A percentile compares a stretch with the other conserved stretches of the same genome.
Conservation (phyloP, 75 land plant species). For the Picea glauca region DNA sequence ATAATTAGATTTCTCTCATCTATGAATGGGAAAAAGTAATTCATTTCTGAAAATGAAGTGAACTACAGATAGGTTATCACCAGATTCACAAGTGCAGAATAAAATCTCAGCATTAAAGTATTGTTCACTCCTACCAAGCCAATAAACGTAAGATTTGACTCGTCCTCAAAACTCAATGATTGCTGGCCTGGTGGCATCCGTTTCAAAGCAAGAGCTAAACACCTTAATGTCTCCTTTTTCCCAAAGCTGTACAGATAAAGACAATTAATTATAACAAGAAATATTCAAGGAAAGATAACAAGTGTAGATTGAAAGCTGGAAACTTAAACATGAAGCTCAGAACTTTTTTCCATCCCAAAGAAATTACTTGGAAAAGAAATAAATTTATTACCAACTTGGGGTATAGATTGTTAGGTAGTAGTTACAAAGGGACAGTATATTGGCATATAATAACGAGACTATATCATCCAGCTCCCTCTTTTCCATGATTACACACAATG, state of each 20-base stretch:
- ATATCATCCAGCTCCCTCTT: too few relatives aligned
- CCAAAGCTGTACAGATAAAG: slow-evolving; percentile 60
- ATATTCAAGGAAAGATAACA: background rate
- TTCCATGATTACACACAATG: background rate
- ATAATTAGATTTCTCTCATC: background rate
- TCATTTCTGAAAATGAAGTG: background rate
- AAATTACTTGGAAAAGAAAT: background rate
- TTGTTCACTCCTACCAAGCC: slow-evolving; percentile 69
- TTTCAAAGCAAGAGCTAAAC: slow-evolving; percentile 89
- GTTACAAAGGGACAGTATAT: too few relatives aligned
- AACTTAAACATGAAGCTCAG: background rate
- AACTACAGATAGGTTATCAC: background rate
- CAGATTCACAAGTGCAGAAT: background rate
- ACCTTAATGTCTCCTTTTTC: slow-evolving; percentile 83
- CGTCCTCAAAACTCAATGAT: slow-evolving; percentile 69
- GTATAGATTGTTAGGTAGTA: too few relatives aligned
- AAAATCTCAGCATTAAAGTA: slow-evolving; percentile 3
- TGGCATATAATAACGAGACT: too few relatives aligned
- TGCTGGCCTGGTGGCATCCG: slow-evolving; percentile 75
- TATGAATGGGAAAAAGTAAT: background rate
- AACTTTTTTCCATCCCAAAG: background rate
- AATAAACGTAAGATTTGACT: slow-evolving; percentile 82
- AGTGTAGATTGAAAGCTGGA: background rate
- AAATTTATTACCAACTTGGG: background rate
- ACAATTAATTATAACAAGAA: background rate